A percentile compares a stretch with the other conserved stretches of the same genome.
These are phyloP conservation scores for Aureobasidium sp. DNA, from an alignment of 2,329 filamentous ascomycete species.

Conservation along the genomic window DNA sequence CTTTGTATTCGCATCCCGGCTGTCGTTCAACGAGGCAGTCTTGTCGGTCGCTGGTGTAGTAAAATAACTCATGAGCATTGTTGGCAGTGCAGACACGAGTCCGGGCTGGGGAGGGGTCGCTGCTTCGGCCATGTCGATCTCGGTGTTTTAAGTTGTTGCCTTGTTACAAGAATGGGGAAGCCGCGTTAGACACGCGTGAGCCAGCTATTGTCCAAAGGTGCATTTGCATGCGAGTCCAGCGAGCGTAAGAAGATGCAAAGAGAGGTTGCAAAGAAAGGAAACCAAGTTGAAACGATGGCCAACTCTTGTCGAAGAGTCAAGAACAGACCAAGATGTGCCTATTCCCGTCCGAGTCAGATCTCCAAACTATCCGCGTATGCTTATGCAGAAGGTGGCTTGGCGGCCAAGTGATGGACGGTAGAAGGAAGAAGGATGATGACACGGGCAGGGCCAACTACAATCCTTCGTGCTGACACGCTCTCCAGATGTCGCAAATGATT, in stretches of 20 bases:
- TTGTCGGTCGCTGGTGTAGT: background rate
- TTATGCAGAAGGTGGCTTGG: conserved; percentile 8
- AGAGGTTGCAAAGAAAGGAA: background rate
- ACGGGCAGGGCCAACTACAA: background rate
- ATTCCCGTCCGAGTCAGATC: conserved; percentile 7
- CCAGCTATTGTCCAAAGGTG: background rate
- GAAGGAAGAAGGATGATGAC: conserved; percentile 2
- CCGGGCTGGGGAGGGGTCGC: conserved; percentile 2
- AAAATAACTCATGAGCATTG: conserved; percentile 25
- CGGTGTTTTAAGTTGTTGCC: background rate
- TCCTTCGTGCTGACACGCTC: background rate
- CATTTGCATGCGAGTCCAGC: background rate
- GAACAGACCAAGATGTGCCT: conserved; percentile 4
- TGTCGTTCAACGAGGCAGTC: background rate
- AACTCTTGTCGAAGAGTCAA: conserved; percentile 2
- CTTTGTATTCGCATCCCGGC: background rate
- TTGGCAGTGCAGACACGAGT: conserved; percentile 23
- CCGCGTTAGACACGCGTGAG: background rate
- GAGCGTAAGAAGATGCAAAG: background rate
- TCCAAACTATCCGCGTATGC: conserved; percentile 2
- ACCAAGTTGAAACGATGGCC: background rate
- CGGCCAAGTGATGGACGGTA: conserved; percentile 1
- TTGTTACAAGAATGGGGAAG: conserved; percentile 2
- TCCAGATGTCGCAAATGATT: background rate
- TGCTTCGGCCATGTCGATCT: background rate